A percentile compares a stretch with the other conserved stretches of the same genome.
These are phyloP conservation scores for Anthracocystis setariae DNA, from an alignment of 1,284 basidiomycete species.

Conservation along the genomic window DNA sequence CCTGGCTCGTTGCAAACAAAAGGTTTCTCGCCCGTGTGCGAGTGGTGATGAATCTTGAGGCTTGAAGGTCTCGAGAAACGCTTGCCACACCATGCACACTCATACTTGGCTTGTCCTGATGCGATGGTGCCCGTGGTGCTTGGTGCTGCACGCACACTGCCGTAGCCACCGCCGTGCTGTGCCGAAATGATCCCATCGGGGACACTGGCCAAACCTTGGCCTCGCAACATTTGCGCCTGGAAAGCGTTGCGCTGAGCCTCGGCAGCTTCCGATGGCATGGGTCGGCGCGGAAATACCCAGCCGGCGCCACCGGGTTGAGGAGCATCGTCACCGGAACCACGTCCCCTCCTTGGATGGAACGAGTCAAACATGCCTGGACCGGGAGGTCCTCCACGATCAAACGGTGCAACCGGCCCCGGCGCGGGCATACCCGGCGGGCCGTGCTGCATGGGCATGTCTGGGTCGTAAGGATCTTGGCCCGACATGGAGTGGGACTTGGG, in stretches of 20 bases:
- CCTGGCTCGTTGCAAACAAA: constrained; percentile 61
- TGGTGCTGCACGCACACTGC: constrained; percentile 32
- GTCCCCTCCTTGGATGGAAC: constrained; percentile 44
- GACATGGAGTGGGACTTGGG: constrained; percentile 50
- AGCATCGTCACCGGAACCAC: constrained; percentile 37
- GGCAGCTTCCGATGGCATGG: constrained; percentile 34
- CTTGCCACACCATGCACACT: constrained; percentile 62
- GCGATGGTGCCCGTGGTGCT: constrained; percentile 43
- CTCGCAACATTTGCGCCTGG: constrained; percentile 45
- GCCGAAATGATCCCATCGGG: constrained; percentile 44
- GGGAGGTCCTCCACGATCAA: constrained; percentile 32
- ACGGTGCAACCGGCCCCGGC: constrained; percentile 33
- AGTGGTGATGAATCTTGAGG: constrained; percentile 64
- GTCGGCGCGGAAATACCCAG: constrained; percentile 47
- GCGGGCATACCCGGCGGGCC: constrained; percentile 41
- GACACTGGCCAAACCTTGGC: constrained; percentile 32
- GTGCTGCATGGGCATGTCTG: constrained; percentile 25
- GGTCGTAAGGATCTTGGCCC: constrained; percentile 34
- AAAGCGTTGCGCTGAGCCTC: constrained; percentile 43
- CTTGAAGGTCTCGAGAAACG: constrained; percentile 64
- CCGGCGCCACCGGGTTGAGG: constrained; percentile 38
- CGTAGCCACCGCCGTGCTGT: constrained; percentile 30
- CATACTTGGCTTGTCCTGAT: constrained; percentile 58
- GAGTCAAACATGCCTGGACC: constrained; percentile 35
- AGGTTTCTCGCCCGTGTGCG: constrained; percentile 66